Evolutionary conservation across 1,284 basidiomycete species (phyloP).

Genomic region (Ceratobasidium sp.): DNA sequence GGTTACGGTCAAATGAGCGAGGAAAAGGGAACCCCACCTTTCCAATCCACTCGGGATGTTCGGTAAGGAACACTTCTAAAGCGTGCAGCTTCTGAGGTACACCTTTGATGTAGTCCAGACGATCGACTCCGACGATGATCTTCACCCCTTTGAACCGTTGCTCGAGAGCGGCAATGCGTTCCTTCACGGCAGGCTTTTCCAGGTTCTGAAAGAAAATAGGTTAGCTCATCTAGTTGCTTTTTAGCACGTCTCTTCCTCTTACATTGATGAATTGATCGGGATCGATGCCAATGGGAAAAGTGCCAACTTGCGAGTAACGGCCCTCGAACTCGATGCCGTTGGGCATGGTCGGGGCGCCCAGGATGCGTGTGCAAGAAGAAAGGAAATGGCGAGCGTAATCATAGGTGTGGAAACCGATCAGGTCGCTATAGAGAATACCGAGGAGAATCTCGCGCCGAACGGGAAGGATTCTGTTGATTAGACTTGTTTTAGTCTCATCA

Average conservation of each 20-base stretch:
- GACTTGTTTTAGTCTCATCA: background rate
- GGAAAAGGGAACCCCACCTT: constrained; percentile 66
- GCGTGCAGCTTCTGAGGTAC: constrained; percentile 98
- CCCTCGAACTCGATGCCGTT: constrained; percentile 98
- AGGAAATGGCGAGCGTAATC: constrained; percentile 99
- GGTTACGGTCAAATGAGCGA: background rate
- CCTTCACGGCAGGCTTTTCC: constrained; percentile 78
- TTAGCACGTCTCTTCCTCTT: constrained; percentile 46
- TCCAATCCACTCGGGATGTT: constrained; percentile 99
- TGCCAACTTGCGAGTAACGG: constrained; percentile 94
- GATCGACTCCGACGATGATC: constrained; percentile 97
- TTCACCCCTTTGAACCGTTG: constrained; percentile 94
- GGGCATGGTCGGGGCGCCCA: constrained; percentile 96
- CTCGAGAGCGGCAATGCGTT: constrained; percentile 83
- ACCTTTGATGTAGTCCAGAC: constrained; percentile 99
- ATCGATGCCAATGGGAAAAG: constrained; percentile 99
- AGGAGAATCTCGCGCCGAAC: constrained; percentile 96
- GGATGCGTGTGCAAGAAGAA: constrained; percentile 96
- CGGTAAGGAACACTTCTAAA: constrained; percentile 93
- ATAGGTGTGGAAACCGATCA: constrained; percentile 99
- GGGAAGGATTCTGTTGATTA: constrained; percentile 79
- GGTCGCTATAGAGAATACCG: constrained; percentile 94
- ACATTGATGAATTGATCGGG: constrained; percentile 90
- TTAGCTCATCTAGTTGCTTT: constrained; percentile 18
- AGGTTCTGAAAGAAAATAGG: constrained; percentile 66